Base-by-base conservation (phyloP, 2,329 filamentous ascomycete species). In the Neonectria coccinea region DNA sequence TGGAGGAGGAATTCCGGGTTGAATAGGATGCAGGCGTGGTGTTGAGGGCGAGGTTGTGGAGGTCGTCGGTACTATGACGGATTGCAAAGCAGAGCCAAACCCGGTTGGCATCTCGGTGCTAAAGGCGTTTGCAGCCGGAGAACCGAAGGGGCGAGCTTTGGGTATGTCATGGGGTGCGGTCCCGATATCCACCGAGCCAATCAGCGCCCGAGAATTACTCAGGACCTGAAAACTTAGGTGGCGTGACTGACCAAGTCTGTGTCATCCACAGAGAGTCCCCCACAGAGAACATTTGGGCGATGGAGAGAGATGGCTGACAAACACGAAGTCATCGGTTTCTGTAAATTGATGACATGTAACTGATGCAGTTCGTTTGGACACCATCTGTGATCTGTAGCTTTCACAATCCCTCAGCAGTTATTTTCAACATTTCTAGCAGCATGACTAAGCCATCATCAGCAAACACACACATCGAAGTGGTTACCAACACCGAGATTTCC, bases 181-280 rank as follows among this genome's bases (percentile, higher is more conserved):
- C 68, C 79, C 78, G 76, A 71, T 59, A 70, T 72, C 65, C 59
- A 65, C 75, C 75, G 78, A 73, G 64, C 80, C 79, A 82, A 82
- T 82, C 73, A 79, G 55, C 53, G 14, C 2, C 12, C 16, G 14
- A 54, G 66, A 62, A 76, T 79, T 79, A 74, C 71, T 79, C 74
- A 79, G 73, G 59, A 12, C 47, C 27, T 41, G 62, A 56, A 52
- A 33, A 42, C n/a, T 41, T 53, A 51, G 63, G 66, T 69, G 68
- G 66, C 57, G 56, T 64, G 66, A 67, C 54, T 6, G 27, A 3
- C 29, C 51, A 36, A 29, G 18, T 8, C 29, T 57, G 16, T 14
- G 18, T 33, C 25, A 31, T 22, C 41, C 25, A 20, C 36, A 20
- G 20, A 12, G 27, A 33, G 2, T 18, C 39, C 39, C 16, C 41